Conservation (phyloP, 2,329 filamentous ascomycete species). For the Colletotrichum sp. region DNA sequence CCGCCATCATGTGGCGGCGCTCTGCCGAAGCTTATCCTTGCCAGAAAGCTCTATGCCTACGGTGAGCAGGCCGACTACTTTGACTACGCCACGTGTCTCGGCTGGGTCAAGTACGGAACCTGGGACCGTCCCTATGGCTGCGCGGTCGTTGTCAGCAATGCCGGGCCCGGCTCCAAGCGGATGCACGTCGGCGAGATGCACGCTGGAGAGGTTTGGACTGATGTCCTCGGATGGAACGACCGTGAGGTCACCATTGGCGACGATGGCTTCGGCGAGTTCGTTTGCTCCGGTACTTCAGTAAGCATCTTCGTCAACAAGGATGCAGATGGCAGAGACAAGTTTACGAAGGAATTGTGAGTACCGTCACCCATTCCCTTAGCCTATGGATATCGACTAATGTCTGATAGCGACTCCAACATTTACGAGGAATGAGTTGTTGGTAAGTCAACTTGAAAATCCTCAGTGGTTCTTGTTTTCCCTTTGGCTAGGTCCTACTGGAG, state of each 20-base stretch:
- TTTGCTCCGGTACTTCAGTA: conserved; percentile 57
- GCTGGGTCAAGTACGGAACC: conserved; percentile 59
- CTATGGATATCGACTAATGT: background rate
- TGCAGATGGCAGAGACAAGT: conserved; percentile 52
- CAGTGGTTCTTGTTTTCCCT: accelerated
- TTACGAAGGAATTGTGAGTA: conserved; percentile 46
- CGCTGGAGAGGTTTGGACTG: conserved; percentile 67
- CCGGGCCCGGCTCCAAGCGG: conserved; percentile 52
- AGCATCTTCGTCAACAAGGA: conserved; percentile 64
- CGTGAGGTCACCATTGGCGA: conserved; percentile 63
- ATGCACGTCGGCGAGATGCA: conserved; percentile 69
- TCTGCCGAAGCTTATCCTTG: conserved; percentile 63
- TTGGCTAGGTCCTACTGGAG: background rate
- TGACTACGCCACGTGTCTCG: conserved; percentile 65
- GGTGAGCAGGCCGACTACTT: conserved; percentile 70
- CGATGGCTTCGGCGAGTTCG: conserved; percentile 65
- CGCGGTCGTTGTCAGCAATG: conserved; percentile 63
- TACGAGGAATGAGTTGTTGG: conserved; percentile 24
- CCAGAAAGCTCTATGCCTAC: conserved; percentile 70
- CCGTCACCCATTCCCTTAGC: accelerated
- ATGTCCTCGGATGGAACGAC: conserved; percentile 62
- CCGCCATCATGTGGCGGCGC: conserved; percentile 57
- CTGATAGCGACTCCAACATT: conserved; percentile 29
- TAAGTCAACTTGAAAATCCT: background rate
- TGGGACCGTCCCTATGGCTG: conserved; percentile 52